Percentiles rank a stretch among this genome's conserved stretches.
Evolutionary conservation across 23 red algal species (phyloP).

Genomic region (Gracilariopsis chorda): DNA sequence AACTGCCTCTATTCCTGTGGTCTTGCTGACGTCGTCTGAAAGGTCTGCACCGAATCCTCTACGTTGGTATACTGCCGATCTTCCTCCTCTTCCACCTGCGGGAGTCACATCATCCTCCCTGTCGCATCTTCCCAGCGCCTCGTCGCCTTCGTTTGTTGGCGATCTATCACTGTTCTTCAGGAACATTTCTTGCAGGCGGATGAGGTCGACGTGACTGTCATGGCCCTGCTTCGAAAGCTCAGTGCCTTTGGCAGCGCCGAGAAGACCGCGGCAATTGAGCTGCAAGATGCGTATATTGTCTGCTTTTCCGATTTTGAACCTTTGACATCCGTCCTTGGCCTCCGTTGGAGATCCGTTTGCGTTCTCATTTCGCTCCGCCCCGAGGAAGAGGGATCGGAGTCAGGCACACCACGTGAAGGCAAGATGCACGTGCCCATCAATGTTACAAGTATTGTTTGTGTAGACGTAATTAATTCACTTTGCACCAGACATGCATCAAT

Average conservation of each 20-base stretch:
- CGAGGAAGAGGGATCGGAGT: constrained; percentile 1
- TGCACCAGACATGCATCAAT: too few relatives aligned
- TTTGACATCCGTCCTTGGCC: too few relatives aligned
- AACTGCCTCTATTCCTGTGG: neutral
- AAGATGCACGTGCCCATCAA: constrained; percentile 13
- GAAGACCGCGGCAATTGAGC: neutral
- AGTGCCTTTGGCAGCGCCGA: neutral
- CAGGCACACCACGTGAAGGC: constrained; percentile 18
- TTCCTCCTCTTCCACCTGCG: neutral
- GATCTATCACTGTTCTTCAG: neutral
- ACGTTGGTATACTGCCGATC: neutral
- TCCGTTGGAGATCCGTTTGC: neutral
- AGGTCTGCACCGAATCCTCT: neutral
- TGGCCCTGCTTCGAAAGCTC: neutral
- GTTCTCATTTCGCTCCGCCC: neutral
- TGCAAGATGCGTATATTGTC: neutral
- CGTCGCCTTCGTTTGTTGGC: neutral
- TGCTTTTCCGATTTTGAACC: neutral
- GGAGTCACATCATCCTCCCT: neutral
- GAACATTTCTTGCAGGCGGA: neutral
- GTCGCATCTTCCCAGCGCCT: neutral
- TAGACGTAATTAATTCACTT: too few relatives aligned
- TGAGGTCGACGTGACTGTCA: neutral
- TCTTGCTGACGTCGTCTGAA: neutral
- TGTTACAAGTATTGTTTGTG: too few relatives aligned